Percentiles rank a stretch among this genome's conserved stretches.
Evolutionary conservation across 768 basidiomycete genomes (phyloP).

Genomic region (Rhizopogon rudus): DNA sequence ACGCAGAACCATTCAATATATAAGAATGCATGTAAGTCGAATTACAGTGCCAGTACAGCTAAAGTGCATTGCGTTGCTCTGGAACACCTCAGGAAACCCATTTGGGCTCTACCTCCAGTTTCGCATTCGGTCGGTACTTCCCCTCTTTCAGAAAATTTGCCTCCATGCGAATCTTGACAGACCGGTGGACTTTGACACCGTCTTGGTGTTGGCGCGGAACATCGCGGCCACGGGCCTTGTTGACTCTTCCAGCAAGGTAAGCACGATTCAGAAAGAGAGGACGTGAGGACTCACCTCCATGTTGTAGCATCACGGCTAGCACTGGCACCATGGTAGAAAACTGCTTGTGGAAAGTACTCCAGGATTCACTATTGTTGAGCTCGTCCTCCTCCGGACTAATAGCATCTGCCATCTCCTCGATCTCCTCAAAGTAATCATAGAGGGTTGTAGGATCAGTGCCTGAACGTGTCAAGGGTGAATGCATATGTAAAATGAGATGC

Average conservation of each 20-base stretch:
- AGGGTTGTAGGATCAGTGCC: conserved; percentile 8
- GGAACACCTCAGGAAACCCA: too few relatives aligned
- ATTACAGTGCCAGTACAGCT: too few relatives aligned
- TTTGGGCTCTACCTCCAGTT: conserved; percentile 22
- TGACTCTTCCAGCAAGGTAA: conserved; percentile 18
- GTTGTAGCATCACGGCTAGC: conserved; percentile 11
- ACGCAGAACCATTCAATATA: too few relatives aligned
- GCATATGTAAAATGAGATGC: too few relatives aligned
- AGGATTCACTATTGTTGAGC: conserved; percentile 58
- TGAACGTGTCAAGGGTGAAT: too few relatives aligned
- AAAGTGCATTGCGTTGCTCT: too few relatives aligned
- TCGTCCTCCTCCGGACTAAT: conserved; percentile 51
- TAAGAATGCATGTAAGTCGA: too few relatives aligned
- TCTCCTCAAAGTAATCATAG: conserved; percentile 41
- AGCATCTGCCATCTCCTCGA: conserved; percentile 59
- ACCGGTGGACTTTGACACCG: conserved; percentile 40
- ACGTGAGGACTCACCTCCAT: conserved; percentile 12
- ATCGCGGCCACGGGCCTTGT: conserved; percentile 36
- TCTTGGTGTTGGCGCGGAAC: conserved; percentile 34
- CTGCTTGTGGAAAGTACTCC: conserved; percentile 43
- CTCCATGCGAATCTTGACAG: conserved; percentile 48
- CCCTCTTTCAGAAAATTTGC: conserved; percentile 29
- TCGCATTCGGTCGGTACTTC: conserved; percentile 37
- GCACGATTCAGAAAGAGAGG: background rate
- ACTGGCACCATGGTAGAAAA: conserved; percentile 22